Evolutionary conservation across 306 rosid genomes (phyloP), one percentile per base, ranked within the genome.

Genomic region (Quercus dentata): DNA sequence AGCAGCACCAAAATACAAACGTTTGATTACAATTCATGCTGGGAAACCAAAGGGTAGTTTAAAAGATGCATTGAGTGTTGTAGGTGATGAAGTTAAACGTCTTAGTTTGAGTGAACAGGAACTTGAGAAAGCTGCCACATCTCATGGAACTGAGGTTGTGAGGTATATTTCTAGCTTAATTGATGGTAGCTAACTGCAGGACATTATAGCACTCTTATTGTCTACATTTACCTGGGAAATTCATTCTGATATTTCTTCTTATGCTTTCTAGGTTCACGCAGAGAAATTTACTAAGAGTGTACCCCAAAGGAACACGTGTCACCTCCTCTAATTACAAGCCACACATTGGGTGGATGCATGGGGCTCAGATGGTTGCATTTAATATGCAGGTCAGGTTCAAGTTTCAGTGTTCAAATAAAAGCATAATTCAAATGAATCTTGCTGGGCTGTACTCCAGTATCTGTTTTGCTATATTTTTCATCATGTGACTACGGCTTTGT

Each of bases 301-400:
- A 92, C 79, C 99, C 99, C 0, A 95, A 89, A 83, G 99, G 98
- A 75, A 86, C 93, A 5, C 90, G 99, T 20, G 82, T 95, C 46
- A 92, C 56, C 56, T 95, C 97, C 62, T 82, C 96, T 52, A 95
- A 95, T 86, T 95, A 81, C 86, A 80, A 84, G 87, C 98, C 99
- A 1, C 88, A 86, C 83, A 80, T 94, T 75, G 98, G 92, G 82
- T 94, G 99, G 99, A 89, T 79, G 21, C 92, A 92, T 41, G 99
- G 99, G 74, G 99, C 95, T 84, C 99, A 92, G 83, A 91, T 94
- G 97, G 97, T 92, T 72, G 99, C 95, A 41, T 86, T 92, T 74
- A 95, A 95, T 84, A 95, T 95, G 98, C 99, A 95, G 99, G 97
- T 90, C 63, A 82, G 88, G 65, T 46, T 79, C 81, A 74, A 59